Evolutionary conservation across 345 rosid species (phyloP).

Genomic region (Erucastrum elatum): DNA sequence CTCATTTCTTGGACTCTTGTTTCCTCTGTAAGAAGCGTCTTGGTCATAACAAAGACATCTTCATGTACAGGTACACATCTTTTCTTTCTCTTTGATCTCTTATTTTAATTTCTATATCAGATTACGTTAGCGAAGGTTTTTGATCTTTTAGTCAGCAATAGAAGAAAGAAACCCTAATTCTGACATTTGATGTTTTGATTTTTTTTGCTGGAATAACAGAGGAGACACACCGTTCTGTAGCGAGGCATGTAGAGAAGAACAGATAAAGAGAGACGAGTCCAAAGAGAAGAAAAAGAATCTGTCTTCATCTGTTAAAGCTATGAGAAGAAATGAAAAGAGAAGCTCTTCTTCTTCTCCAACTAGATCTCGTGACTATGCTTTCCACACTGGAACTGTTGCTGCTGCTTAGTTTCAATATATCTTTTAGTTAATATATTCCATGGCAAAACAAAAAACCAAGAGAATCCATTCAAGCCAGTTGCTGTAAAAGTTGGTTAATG

Average conservation of each 20-base stretch:
- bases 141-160: background rate
- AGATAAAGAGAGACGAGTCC: constrained; percentile 70
- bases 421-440: background rate
- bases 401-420: constrained; percentile 29
- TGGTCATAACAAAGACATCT: constrained; percentile 70
- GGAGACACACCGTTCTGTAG: constrained; percentile 89
- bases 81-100: background rate
- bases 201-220: constrained; percentile 41
- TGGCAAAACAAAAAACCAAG: background rate
- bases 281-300: constrained; percentile 57
- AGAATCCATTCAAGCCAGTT: constrained; percentile 19
- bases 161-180: constrained; percentile 13
- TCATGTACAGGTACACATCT: constrained; percentile 70
- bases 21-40: constrained; percentile 66
- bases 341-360: constrained; percentile 41
- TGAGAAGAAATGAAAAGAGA: constrained; percentile 48
- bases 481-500: constrained; percentile 21
- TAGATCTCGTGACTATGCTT: constrained; percentile 40
- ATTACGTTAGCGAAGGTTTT: background rate
- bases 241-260: constrained; percentile 82
- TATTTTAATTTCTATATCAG: background rate
- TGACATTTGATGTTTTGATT: background rate
- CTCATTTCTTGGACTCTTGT: constrained; percentile 73
- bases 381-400: constrained; percentile 39
- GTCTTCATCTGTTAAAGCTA: constrained; percentile 65